Percentiles rank a stretch among this genome's conserved stretches.
Conservation (phyloP, 768 basidiomycete genomes). For the Symmetrospora coprosmae region DNA sequence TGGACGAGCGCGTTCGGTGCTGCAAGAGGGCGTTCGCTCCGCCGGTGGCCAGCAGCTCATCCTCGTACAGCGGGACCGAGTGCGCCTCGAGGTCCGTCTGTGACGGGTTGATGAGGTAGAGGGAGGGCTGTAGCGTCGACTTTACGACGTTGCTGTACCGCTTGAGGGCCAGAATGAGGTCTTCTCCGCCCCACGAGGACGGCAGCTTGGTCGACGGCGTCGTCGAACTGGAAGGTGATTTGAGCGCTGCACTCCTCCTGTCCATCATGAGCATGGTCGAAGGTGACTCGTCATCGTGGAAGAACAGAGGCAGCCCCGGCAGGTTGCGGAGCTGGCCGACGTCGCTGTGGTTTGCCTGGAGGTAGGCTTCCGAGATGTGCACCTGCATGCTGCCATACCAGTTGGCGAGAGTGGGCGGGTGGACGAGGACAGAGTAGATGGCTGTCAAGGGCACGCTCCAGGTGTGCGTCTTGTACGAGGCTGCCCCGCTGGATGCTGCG, state of each 20-base stretch:
- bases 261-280: conserved; percentile 41
- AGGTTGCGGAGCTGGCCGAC: neutral
- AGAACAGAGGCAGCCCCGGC: conserved; percentile 76
- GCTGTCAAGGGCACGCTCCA: conserved; percentile 69
- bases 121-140: conserved; percentile 65
- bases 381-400: conserved; percentile 75
- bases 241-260: conserved; percentile 17
- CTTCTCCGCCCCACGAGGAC: conserved; percentile 28
- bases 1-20: conserved; percentile 43
- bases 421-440: conserved; percentile 50
- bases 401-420: conserved; percentile 33
- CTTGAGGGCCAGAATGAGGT: conserved; percentile 64
- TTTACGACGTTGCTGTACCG: conserved; percentile 67
- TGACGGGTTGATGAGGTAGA: conserved; percentile 86
- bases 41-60: conserved; percentile 51
- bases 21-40: neutral
- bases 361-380: conserved; percentile 66
- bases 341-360: neutral
- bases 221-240: neutral
- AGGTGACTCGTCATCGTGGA: conserved; percentile 90
- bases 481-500: neutral
- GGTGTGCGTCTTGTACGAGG: conserved; percentile 33
- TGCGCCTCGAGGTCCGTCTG: conserved; percentile 84
- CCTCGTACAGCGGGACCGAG: conserved; percentile 65
- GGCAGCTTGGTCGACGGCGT: conserved; percentile 9